Percentiles rank a stretch among this genome's conserved stretches.
Evolutionary conservation across 495 filamentous ascomycete genomes (phyloP).

Genomic region (Xanthoparmelia taractica): DNA sequence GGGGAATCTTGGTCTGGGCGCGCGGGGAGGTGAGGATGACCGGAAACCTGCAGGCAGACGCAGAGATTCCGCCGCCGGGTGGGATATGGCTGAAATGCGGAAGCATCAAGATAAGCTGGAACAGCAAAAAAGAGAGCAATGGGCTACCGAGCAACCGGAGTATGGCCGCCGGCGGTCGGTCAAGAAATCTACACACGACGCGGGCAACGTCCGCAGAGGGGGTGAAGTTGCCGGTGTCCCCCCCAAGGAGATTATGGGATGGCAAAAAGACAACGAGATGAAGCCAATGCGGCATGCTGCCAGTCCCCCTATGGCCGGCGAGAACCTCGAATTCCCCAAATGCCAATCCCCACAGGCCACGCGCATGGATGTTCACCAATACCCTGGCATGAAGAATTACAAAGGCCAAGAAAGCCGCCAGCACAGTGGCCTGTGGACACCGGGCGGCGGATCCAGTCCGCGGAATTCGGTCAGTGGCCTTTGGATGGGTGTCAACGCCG

Average conservation of each 20-base stretch:
- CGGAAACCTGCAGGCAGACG: slow-evolving; percentile 7
- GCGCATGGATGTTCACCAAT: slow-evolving; percentile 58
- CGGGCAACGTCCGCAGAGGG: slow-evolving; percentile 22
- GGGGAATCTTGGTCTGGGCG: slow-evolving; percentile 38
- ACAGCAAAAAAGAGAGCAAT: slow-evolving; percentile 27
- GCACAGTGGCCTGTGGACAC: slow-evolving; percentile 40
- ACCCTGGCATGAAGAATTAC: slow-evolving; percentile 41
- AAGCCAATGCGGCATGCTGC: slow-evolving; percentile 45
- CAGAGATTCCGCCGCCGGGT: slow-evolving; percentile 43
- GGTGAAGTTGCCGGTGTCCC: slow-evolving; percentile 23
- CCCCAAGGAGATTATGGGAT: slow-evolving; percentile 33
- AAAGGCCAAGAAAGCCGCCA: slow-evolving; percentile 4
- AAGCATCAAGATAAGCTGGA: slow-evolving; percentile 42
- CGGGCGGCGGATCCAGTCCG: slow-evolving; percentile 23
- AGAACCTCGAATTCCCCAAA: slow-evolving; percentile 64
- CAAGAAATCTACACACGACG: slow-evolving; percentile 12
- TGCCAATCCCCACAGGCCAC: slow-evolving; percentile 75
- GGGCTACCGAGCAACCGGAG: slow-evolving; percentile 13
- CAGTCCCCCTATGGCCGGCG: slow-evolving; percentile 77
- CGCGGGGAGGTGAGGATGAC: slow-evolving; percentile 15
- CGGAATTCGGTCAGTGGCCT: slow-evolving; percentile 44
- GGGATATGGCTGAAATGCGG: slow-evolving; percentile 45
- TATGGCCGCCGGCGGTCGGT: slow-evolving; percentile 15
- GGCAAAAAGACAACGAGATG: slow-evolving; percentile 40
- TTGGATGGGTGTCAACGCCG: slow-evolving; percentile 57